Evolutionary conservation across 2,329 filamentous ascomycete genomes (phyloP), one percentile per base, ranked within the genome.

Genomic region (Sclerotinia trifoliorum): DNA sequence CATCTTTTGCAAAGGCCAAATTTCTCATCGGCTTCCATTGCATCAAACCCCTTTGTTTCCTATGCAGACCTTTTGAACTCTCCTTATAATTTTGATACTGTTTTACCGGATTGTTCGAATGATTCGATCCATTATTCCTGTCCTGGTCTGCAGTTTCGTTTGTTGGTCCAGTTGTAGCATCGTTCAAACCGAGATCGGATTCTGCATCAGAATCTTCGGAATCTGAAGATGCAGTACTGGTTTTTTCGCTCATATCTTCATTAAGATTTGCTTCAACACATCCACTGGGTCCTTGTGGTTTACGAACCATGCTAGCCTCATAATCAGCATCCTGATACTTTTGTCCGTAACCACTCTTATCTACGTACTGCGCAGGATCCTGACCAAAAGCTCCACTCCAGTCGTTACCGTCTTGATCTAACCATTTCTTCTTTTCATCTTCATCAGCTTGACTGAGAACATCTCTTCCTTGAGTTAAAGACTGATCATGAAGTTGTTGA

Each of bases 1-100:
- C 92, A 75, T 97, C 85, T 80, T 95, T 96, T 55, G 90, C 94
- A 78, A 97, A 98, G 73, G 89, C 88, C 29, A 88, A 83, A 77
- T 97, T 97, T 52, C 94, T 85, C 77, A 94, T 91, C 0, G 94
- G 94, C 76, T 89, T 91, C 93, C 94, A 98, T 79, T 98, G 94
- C 92, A 97, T 96, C 77, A 97, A 75, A 0, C 94, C 94, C 15
- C 94, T 85, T 74, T 97, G 93, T 80, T 94, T 93, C 0, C 94
- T 86, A 78, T 94, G 90, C 77, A 97, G 83, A 57, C 91, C 88
- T 71, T 90, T 87, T 76, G 89, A 92, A 71, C 88, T 85, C 68
- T 83, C 83, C 74, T 87, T 88, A 77, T 90, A 87, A 29, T 89
- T 84, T 77, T 88, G 88, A 76, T 84, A 83, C 72, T 84, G 81